phyloP scores from a whole-genome alignment of 768 basidiomycete species.

The Boletellus ananas region DNA sequence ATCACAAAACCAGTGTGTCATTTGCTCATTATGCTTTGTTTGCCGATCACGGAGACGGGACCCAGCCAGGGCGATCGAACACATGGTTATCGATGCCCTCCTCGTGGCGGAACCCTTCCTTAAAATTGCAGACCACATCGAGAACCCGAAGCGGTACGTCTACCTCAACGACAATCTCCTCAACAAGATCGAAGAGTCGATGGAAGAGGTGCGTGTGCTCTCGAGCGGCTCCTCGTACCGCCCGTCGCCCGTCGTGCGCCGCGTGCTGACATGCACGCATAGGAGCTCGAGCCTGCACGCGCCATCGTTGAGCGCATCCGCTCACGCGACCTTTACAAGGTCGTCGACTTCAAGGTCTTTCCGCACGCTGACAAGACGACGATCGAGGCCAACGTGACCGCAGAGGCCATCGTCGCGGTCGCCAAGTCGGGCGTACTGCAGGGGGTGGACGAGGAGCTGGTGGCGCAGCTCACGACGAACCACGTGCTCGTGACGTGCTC shows the following conservation, averaged over 20 bases:
- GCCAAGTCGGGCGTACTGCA: conserved; percentile 29
- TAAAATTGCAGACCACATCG: conserved; percentile 53
- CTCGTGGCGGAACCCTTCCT: conserved; percentile 61
- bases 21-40: not conserved
- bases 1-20: conserved; percentile 60
- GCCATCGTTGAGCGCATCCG: conserved; percentile 60
- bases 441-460: conserved; percentile 26
- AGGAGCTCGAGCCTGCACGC: conserved; percentile 61
- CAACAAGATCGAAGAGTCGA: conserved; percentile 52
- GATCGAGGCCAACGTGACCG: conserved; percentile 32
- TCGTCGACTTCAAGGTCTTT: conserved; percentile 63
- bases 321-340: conserved; percentile 61
- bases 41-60: not conserved
- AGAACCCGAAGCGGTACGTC: conserved; percentile 56
- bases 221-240: too few relatives aligned
- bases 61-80: conserved; percentile 71
- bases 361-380: conserved; percentile 28
- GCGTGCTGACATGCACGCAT: not conserved
- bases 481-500: conserved; percentile 65
- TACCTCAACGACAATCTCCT: conserved; percentile 69
- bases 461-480: conserved; percentile 36
- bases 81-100: conserved; percentile 83
- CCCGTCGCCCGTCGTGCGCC: too few relatives aligned
- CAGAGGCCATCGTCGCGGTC: conserved; percentile 41
- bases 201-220: conserved; percentile 26